Base-by-base conservation (phyloP, 805 yeast species). In the Candida endomychidarum region DNA sequence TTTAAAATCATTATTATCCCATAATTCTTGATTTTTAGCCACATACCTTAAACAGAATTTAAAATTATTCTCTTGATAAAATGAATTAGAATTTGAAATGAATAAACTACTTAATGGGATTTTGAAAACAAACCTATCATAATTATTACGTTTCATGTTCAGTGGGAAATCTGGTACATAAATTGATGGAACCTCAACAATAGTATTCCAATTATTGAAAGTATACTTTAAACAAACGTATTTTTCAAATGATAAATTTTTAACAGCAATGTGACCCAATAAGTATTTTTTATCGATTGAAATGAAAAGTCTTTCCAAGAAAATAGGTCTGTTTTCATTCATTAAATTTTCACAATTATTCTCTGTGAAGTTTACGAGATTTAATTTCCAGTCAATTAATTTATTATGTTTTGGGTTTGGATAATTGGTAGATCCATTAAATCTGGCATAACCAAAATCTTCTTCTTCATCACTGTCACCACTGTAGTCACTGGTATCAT, bases 231-330 rank as follows among this genome's bases (percentile, higher is more conserved):
- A 74, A 11, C 78, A 74, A 14, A 91, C 83, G 19, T 62, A 55
- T 60, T 90, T 90, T 24, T 78, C 73, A 60, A 70, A 90, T 8
- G 83, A 70, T 4, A 86, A 39, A 63, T 90, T 91, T 52, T 78
- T 77, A 19, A 86, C 96, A 2, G 91, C 86, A 33, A 90, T 69
- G 38, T 80, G 81, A 1, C 96, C 97, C 37, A 77, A 57, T 11
- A 90, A 63, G 41, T 66, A 68, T 42, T 73, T 72, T 48, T 76
- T 75, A 47, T 83, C 86, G 7, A 72, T 61, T 25, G 81, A 71
- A 19, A 87, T 63, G 49, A 77, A 77, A 4, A 83, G 58, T 36
- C 78, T 65, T 48, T 88, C 96, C 41, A 87, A 62, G 50, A 80
- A 85, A 0, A 86, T 83, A 29, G 63, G 60, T 1, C 43, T 31